Evolutionary conservation across 371 early-diverging fungal genomes (phyloP).

Genomic region (Rhizopus arrhizus): DNA sequence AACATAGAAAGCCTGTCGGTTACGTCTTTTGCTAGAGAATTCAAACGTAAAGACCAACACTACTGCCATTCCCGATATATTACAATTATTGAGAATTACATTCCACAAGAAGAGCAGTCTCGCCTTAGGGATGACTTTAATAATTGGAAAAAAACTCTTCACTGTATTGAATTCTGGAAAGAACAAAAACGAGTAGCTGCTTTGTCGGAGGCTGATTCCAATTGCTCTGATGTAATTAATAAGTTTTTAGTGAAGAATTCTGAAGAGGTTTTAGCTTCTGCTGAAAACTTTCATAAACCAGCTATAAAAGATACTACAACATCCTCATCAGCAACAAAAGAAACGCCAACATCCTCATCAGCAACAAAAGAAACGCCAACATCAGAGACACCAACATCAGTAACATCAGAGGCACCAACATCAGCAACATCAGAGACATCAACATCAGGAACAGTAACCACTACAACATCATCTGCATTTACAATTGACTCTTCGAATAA

Average conservation of each 20-base stretch:
- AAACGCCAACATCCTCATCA: slow-evolving; percentile 1
- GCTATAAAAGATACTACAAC: not conserved
- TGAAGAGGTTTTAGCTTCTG: slow-evolving; percentile 8
- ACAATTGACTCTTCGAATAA: slow-evolving; percentile 7
- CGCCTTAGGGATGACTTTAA: slow-evolving; percentile 4
- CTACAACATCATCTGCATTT: slow-evolving; percentile 3
- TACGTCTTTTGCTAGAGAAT: slow-evolving; percentile 12
- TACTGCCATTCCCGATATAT: slow-evolving; percentile 9
- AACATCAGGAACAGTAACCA: not conserved
- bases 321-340: not conserved
- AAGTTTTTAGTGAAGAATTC: slow-evolving; percentile 9
- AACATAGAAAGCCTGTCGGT: slow-evolving; percentile 8
- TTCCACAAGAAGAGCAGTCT: not conserved
- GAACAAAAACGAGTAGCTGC: slow-evolving; percentile 5
- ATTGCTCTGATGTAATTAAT: slow-evolving; percentile 11
- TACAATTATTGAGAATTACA: slow-evolving; percentile 1
- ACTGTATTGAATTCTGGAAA: slow-evolving; percentile 14
- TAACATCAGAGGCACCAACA: not conserved
- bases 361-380: not conserved
- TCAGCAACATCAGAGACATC: not conserved
- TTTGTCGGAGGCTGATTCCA: slow-evolving; percentile 13
- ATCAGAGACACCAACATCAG: not conserved
- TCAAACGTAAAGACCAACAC: not conserved
- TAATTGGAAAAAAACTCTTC: slow-evolving; percentile 8
- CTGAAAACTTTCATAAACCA: slow-evolving; percentile 8